These are phyloP conservation scores for Lathyrus sativus DNA, from an alignment of 306 rosid genomes.

Conservation along the genomic window DNA sequence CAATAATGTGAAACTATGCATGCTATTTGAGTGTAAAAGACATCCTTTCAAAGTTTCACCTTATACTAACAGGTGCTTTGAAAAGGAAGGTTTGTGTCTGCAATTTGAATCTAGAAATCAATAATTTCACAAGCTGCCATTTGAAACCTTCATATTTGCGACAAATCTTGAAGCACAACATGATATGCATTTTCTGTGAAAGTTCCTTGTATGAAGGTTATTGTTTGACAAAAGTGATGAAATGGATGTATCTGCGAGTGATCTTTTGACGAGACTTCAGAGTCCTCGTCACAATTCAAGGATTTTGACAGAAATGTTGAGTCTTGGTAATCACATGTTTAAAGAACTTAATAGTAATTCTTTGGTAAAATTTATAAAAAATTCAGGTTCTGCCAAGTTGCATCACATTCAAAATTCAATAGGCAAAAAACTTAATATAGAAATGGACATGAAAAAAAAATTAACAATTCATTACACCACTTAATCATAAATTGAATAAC, in stretches of 20 bases:
- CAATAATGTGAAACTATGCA: not conserved
- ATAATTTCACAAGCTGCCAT: not conserved
- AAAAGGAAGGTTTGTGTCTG: too few relatives aligned
- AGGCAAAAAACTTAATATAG: not conserved
- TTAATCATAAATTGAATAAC: slow-evolving; percentile 32
- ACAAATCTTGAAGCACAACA: not conserved
- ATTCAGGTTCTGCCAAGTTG: not conserved
- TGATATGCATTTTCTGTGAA: not conserved
- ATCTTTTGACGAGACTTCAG: not conserved
- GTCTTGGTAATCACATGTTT: not conserved
- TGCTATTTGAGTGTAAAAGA: not conserved
- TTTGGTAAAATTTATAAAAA: not conserved
- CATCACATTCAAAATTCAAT: slow-evolving; percentile 12
- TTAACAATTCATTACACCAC: slow-evolving; percentile 33
- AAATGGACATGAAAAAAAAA: not conserved
- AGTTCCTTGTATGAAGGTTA: not conserved
- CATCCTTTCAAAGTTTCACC: not conserved
- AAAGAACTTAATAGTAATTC: not conserved
- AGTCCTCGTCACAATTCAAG: not conserved
- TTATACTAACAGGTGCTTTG: too few relatives aligned
- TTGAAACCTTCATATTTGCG: not conserved
- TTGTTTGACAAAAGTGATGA: not conserved
- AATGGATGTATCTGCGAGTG: not conserved
- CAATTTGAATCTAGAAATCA: too few relatives aligned
- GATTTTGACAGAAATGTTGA: not conserved